phyloP scores from a whole-genome alignment of 129 eudicot species.

The Flaveria brownii region DNA sequence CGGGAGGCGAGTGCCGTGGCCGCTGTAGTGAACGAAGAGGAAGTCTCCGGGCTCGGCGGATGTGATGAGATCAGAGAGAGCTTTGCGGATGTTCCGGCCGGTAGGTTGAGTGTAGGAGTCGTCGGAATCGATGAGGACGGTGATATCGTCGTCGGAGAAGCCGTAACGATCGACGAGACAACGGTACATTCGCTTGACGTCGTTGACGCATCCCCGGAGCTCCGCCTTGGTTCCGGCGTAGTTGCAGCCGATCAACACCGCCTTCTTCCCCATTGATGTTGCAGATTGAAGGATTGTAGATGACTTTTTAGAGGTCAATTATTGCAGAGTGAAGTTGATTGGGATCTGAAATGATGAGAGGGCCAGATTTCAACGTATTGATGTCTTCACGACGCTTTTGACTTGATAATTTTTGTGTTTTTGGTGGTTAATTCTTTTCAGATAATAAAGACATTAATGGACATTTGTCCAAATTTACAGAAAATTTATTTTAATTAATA shows the following conservation, averaged over 20 bases:
- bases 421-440: not conserved
- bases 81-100: constrained; percentile 70
- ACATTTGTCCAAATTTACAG: no score
- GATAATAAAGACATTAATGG: not conserved
- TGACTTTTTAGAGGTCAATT: not conserved
- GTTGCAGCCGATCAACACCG: constrained; percentile 86
- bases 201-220: constrained; percentile 88
- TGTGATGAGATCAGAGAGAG: constrained; percentile 60
- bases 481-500: no score
- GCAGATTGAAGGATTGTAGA: not conserved
- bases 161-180: constrained; percentile 70
- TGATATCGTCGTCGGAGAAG: constrained; percentile 63
- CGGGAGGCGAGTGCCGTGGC: constrained; percentile 92
- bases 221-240: constrained; percentile 91
- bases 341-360: not conserved
- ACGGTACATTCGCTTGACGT: constrained; percentile 62
- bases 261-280: constrained; percentile 71
- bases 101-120: constrained; percentile 68
- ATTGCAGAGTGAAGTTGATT: not conserved
- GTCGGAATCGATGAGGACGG: constrained; percentile 75
- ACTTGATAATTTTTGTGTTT: not conserved
- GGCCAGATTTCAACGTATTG: not conserved
- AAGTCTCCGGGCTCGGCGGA: constrained; percentile 65
- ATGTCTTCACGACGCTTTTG: constrained; percentile 21
- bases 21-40: constrained; percentile 84